Base-by-base conservation (phyloP, 805 yeast species). In the Lachancea kluyveri region DNA sequence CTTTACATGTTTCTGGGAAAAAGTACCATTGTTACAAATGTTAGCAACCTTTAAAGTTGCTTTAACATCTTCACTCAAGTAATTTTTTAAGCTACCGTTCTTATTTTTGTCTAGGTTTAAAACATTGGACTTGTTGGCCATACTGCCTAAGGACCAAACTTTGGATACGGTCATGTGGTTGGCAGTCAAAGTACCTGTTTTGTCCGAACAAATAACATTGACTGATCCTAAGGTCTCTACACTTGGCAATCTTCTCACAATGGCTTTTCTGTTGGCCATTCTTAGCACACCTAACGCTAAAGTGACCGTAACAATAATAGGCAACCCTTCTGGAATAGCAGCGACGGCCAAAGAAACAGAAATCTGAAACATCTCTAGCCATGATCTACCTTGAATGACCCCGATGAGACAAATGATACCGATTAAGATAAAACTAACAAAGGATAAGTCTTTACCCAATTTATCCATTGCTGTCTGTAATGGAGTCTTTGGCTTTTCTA, bases 331-430 rank as follows among this genome's bases (percentile, higher is more conserved):
- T 4, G 99, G 99, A 47, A 92, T 92, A 3, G 98, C 98, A 30
- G 99, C 99, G 12, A 92, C 99, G 3, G 98, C 99, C 41, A 92
- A 68, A 2, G 96, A 87, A 7, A 92, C 99, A 1, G 96, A 85
- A 37, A 92, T 87, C 58, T 90, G 96, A 62, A 92, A 90, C 96
- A 94, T 92, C 42, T 92, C 97, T 36, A 92, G 70, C 96, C 96
- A 88, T 7, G 83, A 72, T 41, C 94, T 80, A 29, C 98, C 97
- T 63, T 92, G 95, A 28, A 85, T 37, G 13, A 92, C 69, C 37
- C 98, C 99, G 45, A 92, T 70, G 14, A 92, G 52, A 48, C 96
- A 90, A 52, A 92, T 92, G n/a, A 82, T 56, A 28, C 95, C 96
- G 59, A 92, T 92, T 19, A 90, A 80, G 16, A 68, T 75, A 62